Base-by-base conservation (phyloP, 2,329 filamentous ascomycete genomes). In the Capronia coronata region DNA sequence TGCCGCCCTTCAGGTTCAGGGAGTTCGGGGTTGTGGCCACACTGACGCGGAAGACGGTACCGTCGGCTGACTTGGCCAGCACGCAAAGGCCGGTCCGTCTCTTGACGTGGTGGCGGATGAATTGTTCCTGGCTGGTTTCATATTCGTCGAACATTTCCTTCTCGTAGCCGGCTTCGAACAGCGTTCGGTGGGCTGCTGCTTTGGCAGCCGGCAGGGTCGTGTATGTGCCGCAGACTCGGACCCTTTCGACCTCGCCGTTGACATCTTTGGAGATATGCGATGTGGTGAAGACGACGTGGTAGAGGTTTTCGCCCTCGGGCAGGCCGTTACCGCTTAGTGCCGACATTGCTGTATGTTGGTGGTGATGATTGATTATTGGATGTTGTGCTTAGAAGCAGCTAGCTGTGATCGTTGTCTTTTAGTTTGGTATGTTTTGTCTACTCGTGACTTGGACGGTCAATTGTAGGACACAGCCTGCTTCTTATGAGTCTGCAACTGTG, bases 141-240 rank as follows among this genome's bases (percentile, higher is more conserved):
- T 63, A 65, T 13, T 51, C 35, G 9, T 51, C 43, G 49, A 65
- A 64, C 54, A 55, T 63, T 45, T 64, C 62, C n/a, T 52, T 43
- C 21, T 63, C 59, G 41, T 63, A 65, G 2, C 62, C 63, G 3
- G 61, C 62, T 10, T 62, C 60, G 51, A 60, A 62, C n/a, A 64
- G 54, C n/a, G 53, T 57, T 43, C 48, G 55, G 56, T 64, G 60
- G 2, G 62, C 62, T 0, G 55, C 59, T 3, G 48, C 53, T 37
- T 62, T 62, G 49, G 62, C 62, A 1, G 61, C 55, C 13, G 41
- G 38, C 2, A 61, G 51, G 2, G 52, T 56, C 25, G 55, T 58
- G 48, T 61, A 64, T 13, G 59, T 62, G 2, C 58, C 62, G 8
- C 55, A 54, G 27, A 64, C 57, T 11, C 61, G 60, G 9, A 64